phyloP scores from a whole-genome alignment of 2,329 filamentous ascomycete species.

The Colletotrichum sp. region DNA sequence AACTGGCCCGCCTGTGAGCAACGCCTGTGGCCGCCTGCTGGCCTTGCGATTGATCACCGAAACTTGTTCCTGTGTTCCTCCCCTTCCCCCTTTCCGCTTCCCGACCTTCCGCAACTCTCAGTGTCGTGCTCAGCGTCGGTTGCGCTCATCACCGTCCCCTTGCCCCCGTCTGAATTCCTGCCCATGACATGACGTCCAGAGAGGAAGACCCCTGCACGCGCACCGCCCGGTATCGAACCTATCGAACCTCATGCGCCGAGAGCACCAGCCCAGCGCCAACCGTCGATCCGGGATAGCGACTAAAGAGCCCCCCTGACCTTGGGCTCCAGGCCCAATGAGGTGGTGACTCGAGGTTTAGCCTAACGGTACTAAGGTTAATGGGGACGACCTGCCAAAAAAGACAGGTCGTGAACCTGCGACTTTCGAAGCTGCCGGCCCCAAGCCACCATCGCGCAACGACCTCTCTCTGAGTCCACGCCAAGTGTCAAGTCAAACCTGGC shows the following conservation, averaged over 20 bases:
- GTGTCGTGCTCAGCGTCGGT: neutral
- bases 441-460: neutral
- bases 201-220: neutral
- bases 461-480: neutral
- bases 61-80: slow-evolving; percentile 8
- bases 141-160: neutral
- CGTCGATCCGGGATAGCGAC: neutral
- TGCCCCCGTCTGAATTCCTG: neutral
- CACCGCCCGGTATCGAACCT: neutral
- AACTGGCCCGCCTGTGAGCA: slow-evolving; percentile 1
- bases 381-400: neutral
- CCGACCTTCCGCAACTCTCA: neutral
- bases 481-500: neutral
- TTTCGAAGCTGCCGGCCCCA: neutral
- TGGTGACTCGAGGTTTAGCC: neutral
- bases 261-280: slow-evolving; percentile 1
- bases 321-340: neutral
- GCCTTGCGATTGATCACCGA: slow-evolving; percentile 6
- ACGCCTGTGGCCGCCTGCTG: neutral
- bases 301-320: neutral
- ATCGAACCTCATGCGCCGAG: slow-evolving; percentile 14
- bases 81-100: neutral
- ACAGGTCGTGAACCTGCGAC: neutral
- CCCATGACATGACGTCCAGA: neutral
- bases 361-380: neutral